phyloP scores from a whole-genome alignment of 2,329 filamentous ascomycete genomes.

The Fusarium armeniacum region DNA sequence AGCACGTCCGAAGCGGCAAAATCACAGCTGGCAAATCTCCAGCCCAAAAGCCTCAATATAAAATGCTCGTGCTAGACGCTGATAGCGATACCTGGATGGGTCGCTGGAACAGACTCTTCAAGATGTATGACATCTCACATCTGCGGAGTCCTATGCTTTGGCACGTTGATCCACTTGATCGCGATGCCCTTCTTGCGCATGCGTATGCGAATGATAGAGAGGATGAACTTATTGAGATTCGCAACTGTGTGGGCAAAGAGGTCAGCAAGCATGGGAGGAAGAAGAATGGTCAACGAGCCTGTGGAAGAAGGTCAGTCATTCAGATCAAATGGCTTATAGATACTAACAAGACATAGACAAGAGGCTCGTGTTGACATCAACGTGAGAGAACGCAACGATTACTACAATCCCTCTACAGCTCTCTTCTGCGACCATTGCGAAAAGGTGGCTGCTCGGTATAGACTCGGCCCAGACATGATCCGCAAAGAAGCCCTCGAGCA shows the following conservation, averaged over 20 bases:
- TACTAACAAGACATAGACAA: conserved; percentile 50
- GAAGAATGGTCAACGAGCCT: conserved; percentile 58
- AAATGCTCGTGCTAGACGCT: conserved; percentile 76
- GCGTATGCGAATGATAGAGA: conserved; percentile 72
- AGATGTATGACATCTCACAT: conserved; percentile 76
- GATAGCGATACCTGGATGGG: conserved; percentile 75
- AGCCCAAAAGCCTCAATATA: conserved; percentile 48
- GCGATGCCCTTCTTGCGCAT: conserved; percentile 79
- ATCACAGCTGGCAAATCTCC: conserved; percentile 26
- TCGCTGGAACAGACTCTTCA: conserved; percentile 78
- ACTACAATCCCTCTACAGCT: conserved; percentile 73
- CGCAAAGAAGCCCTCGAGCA: conserved; percentile 71
- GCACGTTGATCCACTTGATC: conserved; percentile 81
- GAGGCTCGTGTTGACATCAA: conserved; percentile 69
- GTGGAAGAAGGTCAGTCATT: conserved; percentile 60
- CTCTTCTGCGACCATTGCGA: conserved; percentile 75
- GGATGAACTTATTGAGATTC: conserved; percentile 76
- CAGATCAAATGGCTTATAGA: rapidly evolving
- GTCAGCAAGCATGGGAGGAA: conserved; percentile 85
- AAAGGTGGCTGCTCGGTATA: conserved; percentile 69
- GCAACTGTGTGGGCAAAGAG: conserved; percentile 82
- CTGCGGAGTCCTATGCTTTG: conserved; percentile 87
- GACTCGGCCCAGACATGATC: conserved; percentile 63
- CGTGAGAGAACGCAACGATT: conserved; percentile 76
- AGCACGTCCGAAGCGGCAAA: conserved; percentile 58